These are phyloP conservation scores for Didymella glomerata DNA, from an alignment of 2,329 filamentous ascomycete species.

Conservation along the genomic window DNA sequence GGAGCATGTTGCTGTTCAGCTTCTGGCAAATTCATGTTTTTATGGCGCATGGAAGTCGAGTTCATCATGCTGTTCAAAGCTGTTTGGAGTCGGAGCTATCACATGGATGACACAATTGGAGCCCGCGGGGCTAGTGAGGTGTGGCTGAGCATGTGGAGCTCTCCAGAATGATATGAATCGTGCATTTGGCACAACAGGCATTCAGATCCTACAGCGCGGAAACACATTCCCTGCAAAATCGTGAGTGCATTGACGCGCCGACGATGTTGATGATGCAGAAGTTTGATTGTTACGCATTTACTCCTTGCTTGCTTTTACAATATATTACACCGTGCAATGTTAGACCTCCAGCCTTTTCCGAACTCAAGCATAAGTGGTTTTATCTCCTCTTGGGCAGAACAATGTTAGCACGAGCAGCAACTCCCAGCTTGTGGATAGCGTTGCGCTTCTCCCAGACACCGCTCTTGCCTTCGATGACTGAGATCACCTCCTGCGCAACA, in stretches of 20 bases:
- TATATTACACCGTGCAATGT: slow-evolving; percentile 18
- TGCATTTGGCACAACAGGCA: slow-evolving; percentile 2
- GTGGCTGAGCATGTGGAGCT: slow-evolving; percentile 36
- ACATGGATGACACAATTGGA: slow-evolving; percentile 5
- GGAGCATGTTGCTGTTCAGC: no score
- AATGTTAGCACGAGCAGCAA: slow-evolving; percentile 78
- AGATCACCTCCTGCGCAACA: slow-evolving; percentile 85
- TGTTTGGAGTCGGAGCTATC: slow-evolving; percentile 6
- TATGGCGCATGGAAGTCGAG: no score
- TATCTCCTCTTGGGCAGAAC: slow-evolving; percentile 47
- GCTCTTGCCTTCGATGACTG: slow-evolving; percentile 86
- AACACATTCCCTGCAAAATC: no score
- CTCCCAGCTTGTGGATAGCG: slow-evolving; percentile 80
- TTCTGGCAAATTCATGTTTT: no score
- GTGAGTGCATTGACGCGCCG: no score
- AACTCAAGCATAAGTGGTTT: slow-evolving; percentile 10
- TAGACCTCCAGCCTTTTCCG: slow-evolving; percentile 19
- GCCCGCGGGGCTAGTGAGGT: slow-evolving; percentile 20
- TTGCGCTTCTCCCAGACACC: slow-evolving; percentile 83
- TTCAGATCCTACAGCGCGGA: background rate
- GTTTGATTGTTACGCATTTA: background rate
- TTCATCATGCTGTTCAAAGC: background rate
- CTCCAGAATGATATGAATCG: slow-evolving; percentile 10
- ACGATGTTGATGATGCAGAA: background rate
- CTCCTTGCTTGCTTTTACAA: slow-evolving; percentile 18